These are phyloP conservation scores for Quercus phellos DNA, from an alignment of 331 rosid genomes.

Conservation along the genomic window DNA sequence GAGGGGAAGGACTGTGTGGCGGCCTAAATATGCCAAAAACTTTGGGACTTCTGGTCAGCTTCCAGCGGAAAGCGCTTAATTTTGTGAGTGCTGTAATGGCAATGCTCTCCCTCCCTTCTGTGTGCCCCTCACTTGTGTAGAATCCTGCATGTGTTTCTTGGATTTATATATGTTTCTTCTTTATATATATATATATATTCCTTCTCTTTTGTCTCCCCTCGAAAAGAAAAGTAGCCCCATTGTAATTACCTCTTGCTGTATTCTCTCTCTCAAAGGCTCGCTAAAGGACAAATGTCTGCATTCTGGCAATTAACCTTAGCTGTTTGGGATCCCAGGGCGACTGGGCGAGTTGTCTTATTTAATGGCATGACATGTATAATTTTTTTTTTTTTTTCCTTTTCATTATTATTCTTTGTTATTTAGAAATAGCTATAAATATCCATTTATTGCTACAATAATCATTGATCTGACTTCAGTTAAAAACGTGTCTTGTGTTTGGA, in stretches of 20 bases:
- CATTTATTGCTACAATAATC: background rate
- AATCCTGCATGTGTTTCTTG: constrained; percentile 50
- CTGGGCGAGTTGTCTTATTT: constrained; percentile 21
- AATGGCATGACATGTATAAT: constrained; percentile 36
- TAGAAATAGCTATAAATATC: background rate
- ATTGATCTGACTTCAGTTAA: background rate
- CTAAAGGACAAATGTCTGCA: background rate
- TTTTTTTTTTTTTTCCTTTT: constrained; percentile 1
- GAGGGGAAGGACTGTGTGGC: constrained; percentile 89
- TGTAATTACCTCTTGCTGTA: constrained; percentile 57
- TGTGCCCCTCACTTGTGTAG: constrained; percentile 32
- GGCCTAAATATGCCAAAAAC: constrained; percentile 57
- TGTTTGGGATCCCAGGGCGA: constrained; percentile 28
- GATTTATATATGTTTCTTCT: constrained; percentile 26
- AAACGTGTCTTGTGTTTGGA: background rate
- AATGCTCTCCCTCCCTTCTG: constrained; percentile 13
- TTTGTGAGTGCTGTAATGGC: constrained; percentile 23
- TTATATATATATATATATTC: constrained; percentile 13
- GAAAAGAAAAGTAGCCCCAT: constrained; percentile 37
- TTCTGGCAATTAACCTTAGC: constrained; percentile 24
- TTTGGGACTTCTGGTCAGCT: constrained; percentile 28
- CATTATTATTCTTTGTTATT: constrained; percentile 10
- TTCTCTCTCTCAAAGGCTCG: background rate
- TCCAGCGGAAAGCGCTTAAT: constrained; percentile 45
- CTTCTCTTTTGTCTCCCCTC: constrained; percentile 33